Evolutionary conservation across 768 basidiomycete genomes (phyloP).

Genomic region (Amanita thiersii): DNA sequence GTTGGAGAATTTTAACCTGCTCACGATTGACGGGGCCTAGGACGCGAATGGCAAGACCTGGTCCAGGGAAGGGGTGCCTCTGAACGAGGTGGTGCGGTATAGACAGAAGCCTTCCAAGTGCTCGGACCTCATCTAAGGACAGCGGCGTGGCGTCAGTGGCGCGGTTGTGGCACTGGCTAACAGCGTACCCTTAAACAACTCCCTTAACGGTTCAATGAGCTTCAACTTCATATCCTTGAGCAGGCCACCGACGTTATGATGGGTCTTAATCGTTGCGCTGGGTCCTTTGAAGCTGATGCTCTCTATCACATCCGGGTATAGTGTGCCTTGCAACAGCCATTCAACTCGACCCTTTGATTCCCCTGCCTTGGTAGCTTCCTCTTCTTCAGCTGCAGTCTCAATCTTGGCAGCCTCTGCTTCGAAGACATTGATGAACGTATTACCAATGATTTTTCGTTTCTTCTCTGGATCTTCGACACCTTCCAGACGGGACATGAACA

Average conservation of each 20-base stretch:
- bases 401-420: slow-evolving; percentile 90
- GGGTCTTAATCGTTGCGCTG: slow-evolving; percentile 98
- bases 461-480: slow-evolving; percentile 93
- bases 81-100: slow-evolving; percentile 93
- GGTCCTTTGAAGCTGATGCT: slow-evolving; percentile 99
- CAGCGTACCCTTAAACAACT: slow-evolving; percentile 89
- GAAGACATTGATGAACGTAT: slow-evolving; percentile 97
- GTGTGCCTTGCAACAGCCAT: slow-evolving; percentile 94
- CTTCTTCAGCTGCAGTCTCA: slow-evolving; percentile 72
- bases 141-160: slow-evolving; percentile 8
- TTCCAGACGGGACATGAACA: slow-evolving; percentile 83
- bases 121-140: slow-evolving; percentile 84
- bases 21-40: slow-evolving; percentile 91
- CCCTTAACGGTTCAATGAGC: slow-evolving; percentile 93
- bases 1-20: slow-evolving; percentile 86
- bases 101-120: slow-evolving; percentile 79
- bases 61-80: slow-evolving; percentile 97
- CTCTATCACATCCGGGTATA: slow-evolving; percentile 99
- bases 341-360: slow-evolving; percentile 87
- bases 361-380: slow-evolving; percentile 50
- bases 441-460: slow-evolving; percentile 97
- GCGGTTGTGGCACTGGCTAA: slow-evolving; percentile 2
- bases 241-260: slow-evolving; percentile 97
- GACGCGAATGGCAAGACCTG: slow-evolving; percentile 96
- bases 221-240: slow-evolving; percentile 98